Evolutionary conservation across 805 yeast species (phyloP).

Genomic region (Hanseniaspora meyeri): DNA sequence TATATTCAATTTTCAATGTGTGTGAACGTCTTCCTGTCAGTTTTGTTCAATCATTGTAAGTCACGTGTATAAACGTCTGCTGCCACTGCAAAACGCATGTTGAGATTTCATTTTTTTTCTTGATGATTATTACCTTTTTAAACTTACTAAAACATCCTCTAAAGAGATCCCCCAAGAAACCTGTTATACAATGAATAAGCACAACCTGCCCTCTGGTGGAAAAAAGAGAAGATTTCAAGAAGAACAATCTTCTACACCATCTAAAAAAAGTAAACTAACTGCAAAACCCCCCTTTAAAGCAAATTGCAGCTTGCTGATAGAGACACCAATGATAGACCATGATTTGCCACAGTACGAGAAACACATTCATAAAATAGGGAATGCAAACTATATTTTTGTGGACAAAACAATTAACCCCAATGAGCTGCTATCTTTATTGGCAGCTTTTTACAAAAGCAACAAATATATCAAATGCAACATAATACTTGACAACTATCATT

Average conservation of each 20-base stretch:
- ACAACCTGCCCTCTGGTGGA: no score
- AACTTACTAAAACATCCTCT: no score
- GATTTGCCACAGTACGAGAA: neutral
- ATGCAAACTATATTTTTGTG: neutral
- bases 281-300: neutral
- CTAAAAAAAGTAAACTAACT: slow-evolving; percentile 1
- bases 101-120: no score
- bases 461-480: neutral
- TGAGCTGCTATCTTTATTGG: neutral
- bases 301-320: neutral
- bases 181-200: neutral
- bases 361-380: neutral
- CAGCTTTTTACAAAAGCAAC: neutral
- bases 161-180: no score
- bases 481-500: neutral
- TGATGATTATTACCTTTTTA: no score
- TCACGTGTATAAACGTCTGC: no score
- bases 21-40: no score
- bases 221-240: neutral
- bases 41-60: no score
- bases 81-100: no score
- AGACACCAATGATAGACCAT: neutral
- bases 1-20: no score
- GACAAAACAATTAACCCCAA: neutral
- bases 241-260: neutral